phyloP scores from a whole-genome alignment of 805 yeast genomes.

The Yarrowia osloensis region DNA sequence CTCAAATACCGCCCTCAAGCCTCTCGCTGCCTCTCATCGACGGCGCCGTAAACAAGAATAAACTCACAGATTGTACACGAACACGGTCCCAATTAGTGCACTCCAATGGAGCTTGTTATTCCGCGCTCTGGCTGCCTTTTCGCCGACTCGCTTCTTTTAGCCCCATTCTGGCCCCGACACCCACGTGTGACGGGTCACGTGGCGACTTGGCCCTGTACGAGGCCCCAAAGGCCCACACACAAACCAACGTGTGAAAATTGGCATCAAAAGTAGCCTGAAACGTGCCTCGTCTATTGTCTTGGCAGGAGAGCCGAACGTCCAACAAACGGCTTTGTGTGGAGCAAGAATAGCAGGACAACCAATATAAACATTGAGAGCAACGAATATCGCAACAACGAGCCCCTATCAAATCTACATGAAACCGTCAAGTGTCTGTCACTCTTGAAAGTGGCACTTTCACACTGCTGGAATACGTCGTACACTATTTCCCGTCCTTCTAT shows the following conservation, averaged over 20 bases:
- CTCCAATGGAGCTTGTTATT: not conserved
- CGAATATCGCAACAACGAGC: too few relatives aligned
- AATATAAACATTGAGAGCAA: too few relatives aligned
- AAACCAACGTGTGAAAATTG: not conserved
- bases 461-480: too few relatives aligned
- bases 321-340: not conserved
- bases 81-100: slow-evolving; percentile 13
- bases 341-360: too few relatives aligned
- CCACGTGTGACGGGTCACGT: slow-evolving; percentile 10
- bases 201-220: not conserved
- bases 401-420: not conserved
- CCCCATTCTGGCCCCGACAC: not conserved
- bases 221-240: not conserved
- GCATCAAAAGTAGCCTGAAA: not conserved
- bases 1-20: not conserved
- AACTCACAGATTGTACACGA: not conserved
- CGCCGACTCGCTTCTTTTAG: slow-evolving; percentile 13
- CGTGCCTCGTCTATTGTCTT: not conserved
- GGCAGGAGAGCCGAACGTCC: not conserved
- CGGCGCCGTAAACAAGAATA: slow-evolving; percentile 7
- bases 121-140: slow-evolving; percentile 5
- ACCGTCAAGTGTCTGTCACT: not conserved
- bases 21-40: not conserved
- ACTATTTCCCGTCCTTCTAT: too few relatives aligned
- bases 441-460: too few relatives aligned